Evolutionary conservation across 139 green algal genomes (phyloP).

Genomic region (Cymbomonas tetramitiformis): DNA sequence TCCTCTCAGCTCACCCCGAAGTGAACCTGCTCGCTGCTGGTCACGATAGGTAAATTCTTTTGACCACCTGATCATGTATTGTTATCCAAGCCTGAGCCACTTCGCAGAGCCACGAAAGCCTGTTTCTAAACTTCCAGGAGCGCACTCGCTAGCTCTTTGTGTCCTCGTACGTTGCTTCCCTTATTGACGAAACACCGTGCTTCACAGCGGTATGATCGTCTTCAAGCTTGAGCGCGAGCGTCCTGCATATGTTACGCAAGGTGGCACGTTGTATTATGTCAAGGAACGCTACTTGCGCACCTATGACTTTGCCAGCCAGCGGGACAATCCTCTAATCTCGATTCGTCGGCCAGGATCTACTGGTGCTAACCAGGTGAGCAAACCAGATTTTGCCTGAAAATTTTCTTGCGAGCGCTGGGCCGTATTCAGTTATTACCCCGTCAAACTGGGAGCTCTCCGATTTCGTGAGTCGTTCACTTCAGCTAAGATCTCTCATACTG

Average conservation of each 20-base stretch:
- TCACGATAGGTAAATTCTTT: conserved; percentile 90
- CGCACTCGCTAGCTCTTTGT: no score
- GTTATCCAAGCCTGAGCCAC: background rate
- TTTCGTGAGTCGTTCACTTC: no score
- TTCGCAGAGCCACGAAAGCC: no score
- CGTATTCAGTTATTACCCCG: no score
- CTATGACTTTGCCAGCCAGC: conserved; percentile 70
- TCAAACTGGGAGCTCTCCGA: no score
- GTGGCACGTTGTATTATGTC: conserved; percentile 81
- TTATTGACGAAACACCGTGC: no score
- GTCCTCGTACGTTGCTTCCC: background rate
- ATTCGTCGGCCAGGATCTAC: conserved; percentile 45
- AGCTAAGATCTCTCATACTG: no score
- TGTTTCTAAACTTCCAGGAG: no score
- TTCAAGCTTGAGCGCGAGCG: conserved; percentile 98
- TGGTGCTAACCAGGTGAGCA: conserved; percentile 11
- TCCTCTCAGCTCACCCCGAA: conserved; percentile 87
- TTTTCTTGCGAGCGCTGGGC: no score
- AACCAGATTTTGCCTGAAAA: no score
- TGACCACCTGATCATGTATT: conserved; percentile 11
- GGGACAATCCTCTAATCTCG: conserved; percentile 80
- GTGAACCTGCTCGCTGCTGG: conserved; percentile 96
- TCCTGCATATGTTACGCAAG: conserved; percentile 70
- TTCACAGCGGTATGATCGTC: conserved; percentile 97
- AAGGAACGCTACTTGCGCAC: conserved; percentile 90